Percentiles rank a stretch among this genome's conserved stretches.
These are phyloP conservation scores for Wilcoxina mikolae DNA, from an alignment of 495 filamentous ascomycete genomes.

Conservation along the genomic window DNA sequence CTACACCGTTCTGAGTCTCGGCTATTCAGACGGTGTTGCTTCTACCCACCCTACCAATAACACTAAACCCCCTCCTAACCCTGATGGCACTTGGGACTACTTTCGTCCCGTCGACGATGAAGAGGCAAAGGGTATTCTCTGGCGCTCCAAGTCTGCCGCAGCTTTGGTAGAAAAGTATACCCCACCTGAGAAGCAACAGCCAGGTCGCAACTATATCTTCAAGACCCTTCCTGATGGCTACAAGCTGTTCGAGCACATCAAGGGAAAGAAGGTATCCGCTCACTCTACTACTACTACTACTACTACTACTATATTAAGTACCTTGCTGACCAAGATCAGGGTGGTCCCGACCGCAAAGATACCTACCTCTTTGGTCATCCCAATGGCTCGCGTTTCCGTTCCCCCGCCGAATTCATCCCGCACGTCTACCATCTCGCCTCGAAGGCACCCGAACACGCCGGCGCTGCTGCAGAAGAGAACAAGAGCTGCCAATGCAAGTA, in stretches of 20 bases:
- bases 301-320: neutral
- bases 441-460: neutral
- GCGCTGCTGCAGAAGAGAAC: neutral
- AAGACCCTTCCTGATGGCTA: conserved; percentile 15
- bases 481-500: conserved; percentile 13
- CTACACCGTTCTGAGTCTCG: too few relatives aligned
- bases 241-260: conserved; percentile 19
- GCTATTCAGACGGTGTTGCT: neutral
- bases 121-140: conserved; percentile 14
- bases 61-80: neutral
- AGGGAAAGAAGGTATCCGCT: neutral
- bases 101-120: conserved; percentile 10
- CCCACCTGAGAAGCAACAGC: neutral
- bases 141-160: conserved; percentile 17
- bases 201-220: conserved; percentile 19
- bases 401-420: conserved; percentile 45
- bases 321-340: conserved; percentile 1
- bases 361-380: conserved; percentile 49
- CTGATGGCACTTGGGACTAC: conserved; percentile 13
- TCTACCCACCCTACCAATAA: conserved; percentile 1
- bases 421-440: conserved; percentile 42
- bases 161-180: conserved; percentile 13
- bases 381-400: conserved; percentile 42
- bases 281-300: conserved; percentile 2
- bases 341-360: conserved; percentile 36